A percentile compares a stretch with the other conserved stretches of the same genome.
phyloP scores from a whole-genome alignment of 768 basidiomycete genomes.

The Cystobasidium ongulense region DNA sequence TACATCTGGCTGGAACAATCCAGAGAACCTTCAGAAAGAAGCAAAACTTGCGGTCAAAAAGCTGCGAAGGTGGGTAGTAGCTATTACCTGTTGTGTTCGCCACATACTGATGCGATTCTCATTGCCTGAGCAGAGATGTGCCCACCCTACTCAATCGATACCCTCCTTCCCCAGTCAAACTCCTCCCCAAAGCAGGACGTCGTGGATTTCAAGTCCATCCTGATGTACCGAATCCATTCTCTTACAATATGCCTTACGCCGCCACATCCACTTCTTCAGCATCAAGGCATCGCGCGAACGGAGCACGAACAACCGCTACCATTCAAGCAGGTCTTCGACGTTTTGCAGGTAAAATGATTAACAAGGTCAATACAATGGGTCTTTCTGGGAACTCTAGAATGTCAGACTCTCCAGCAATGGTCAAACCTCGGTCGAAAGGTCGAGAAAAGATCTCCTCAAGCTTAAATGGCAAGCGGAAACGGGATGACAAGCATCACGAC shows the following conservation, averaged over 20 bases:
- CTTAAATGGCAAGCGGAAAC: conserved; percentile 13
- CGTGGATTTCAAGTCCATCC: conserved; percentile 23
- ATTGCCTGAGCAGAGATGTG: neutral
- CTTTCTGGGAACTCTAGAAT: neutral
- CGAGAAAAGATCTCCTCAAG: neutral
- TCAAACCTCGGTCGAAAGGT: neutral
- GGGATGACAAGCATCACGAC: neutral
- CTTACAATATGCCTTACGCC: neutral
- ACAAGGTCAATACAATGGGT: conserved; percentile 11
- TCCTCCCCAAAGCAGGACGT: conserved; percentile 6
- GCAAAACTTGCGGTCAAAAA: neutral
- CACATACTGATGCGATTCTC: neutral
- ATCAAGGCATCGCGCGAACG: neutral
- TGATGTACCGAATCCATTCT: neutral
- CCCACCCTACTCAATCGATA: neutral
- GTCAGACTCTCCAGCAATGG: neutral
- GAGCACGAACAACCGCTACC: neutral
- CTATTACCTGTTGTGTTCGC: neutral
- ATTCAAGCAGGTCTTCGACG: neutral
- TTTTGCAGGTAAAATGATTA: conserved; percentile 6
- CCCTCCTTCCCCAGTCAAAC: conserved; percentile 29
- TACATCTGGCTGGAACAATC: neutral
- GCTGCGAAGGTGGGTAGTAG: neutral
- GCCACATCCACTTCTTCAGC: neutral
- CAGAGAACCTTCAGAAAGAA: neutral